Percentiles rank a stretch among this genome's conserved stretches.
These are phyloP conservation scores for Farysia itapuensis DNA, from an alignment of 1,284 basidiomycete species.

Conservation along the genomic window DNA sequence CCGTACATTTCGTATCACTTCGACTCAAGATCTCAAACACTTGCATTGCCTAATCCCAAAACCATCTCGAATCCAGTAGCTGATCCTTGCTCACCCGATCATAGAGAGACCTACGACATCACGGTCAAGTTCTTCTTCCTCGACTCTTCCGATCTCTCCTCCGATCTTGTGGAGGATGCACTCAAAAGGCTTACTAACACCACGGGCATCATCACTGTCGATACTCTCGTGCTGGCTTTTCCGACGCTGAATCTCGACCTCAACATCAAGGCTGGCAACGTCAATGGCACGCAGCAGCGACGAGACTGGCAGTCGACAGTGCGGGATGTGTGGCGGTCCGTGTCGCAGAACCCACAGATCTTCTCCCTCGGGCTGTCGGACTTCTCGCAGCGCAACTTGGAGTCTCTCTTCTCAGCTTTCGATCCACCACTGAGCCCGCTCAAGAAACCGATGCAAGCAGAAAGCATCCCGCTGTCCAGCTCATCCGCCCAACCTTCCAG, in stretches of 20 bases:
- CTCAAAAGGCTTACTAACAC: slow-evolving; percentile 33
- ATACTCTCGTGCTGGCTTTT: slow-evolving; percentile 45
- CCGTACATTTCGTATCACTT: slow-evolving; percentile 49
- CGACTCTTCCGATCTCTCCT: slow-evolving; percentile 10
- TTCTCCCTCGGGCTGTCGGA: slow-evolving; percentile 45
- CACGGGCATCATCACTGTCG: slow-evolving; percentile 47
- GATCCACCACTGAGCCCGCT: slow-evolving; percentile 16
- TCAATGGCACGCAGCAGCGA: background rate
- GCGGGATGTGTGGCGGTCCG: slow-evolving; percentile 12
- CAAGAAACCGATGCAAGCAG: slow-evolving; percentile 12
- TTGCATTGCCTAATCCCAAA: slow-evolving; percentile 41
- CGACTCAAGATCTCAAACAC: slow-evolving; percentile 9
- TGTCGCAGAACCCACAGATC: slow-evolving; percentile 39
- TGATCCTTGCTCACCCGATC: slow-evolving; percentile 42
- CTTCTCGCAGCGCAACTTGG: slow-evolving; percentile 20
- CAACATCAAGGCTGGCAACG: background rate
- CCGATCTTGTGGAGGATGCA: slow-evolving; percentile 38
- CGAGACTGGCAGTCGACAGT: slow-evolving; percentile 5
- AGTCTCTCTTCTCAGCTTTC: slow-evolving; percentile 7
- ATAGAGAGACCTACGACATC: slow-evolving; percentile 43
- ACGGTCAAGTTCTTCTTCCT: slow-evolving; percentile 55
- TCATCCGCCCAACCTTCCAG: slow-evolving; percentile 9
- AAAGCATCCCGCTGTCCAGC: slow-evolving; percentile 24
- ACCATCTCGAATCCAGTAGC: slow-evolving; percentile 42
- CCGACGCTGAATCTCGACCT: slow-evolving; percentile 29